Evolutionary conservation across 352 stramenopile species (phyloP), one percentile per base, ranked within the genome.

Genomic region (Globisporangium ultimum): DNA sequence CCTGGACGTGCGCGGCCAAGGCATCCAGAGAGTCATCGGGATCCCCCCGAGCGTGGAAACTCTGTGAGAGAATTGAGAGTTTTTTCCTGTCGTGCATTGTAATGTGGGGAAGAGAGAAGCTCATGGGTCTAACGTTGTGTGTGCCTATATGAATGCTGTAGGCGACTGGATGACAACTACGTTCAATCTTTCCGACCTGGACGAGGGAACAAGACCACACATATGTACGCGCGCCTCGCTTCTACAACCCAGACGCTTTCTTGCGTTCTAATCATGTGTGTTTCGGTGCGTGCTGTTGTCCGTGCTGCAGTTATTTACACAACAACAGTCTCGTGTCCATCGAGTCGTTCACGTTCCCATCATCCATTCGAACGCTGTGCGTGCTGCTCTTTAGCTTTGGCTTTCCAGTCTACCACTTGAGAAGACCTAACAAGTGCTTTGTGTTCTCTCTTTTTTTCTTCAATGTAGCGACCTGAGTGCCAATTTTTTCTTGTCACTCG

Each of bases 261-360:
- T 28, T 5, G 24, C 24, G 24, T 28, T 28, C 24, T 28, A 28
- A 28, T 28, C 24, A 28, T 28, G 24, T 28, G 24, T 28, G 24
- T 5, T 28, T 28, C 24, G 24, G n/a, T 6, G 38, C 34, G 17
- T 47, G 15, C 28, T 53, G 18, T 20, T 78, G 72, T 15, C 61
- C 34, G 17, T 47, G 15, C 28, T 53, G 18, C 36, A 80, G 72
- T 15, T 64, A 78, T 36, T 61, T 80, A 50, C 69, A 53, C 49
- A 68, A 67, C 55, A 80, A 80, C 59, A 74, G 58, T 21, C 68
- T 80, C 40, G 22, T 28, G 12, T 32, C 48, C 11, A 18, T 80
- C 38, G 48, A 60, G 46, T 68, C 76, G 43, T 64, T 53, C 14
- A 53, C 56, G 11, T 76, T 78, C 22, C 72, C 72, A n/a, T 60